phyloP scores from a whole-genome alignment of 371 early-diverging fungal species.

The Mucor ambiguus region DNA sequence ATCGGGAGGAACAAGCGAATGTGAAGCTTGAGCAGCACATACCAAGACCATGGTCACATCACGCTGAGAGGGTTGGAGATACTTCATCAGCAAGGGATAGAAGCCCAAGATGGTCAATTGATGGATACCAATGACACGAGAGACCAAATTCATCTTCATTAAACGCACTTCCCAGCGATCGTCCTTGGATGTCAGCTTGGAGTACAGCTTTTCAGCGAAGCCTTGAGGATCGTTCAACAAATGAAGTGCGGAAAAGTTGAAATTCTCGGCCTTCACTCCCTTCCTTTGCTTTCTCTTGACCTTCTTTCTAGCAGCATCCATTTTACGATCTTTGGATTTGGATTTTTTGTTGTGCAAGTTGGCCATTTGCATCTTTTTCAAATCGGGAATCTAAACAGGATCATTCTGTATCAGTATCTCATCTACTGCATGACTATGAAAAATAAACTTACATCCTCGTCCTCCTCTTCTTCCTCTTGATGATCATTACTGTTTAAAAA shows the following conservation, averaged over 20 bases:
- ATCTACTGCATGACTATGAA: neutral
- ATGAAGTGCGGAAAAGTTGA: slow-evolving; percentile 93
- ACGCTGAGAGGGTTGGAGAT: slow-evolving; percentile 91
- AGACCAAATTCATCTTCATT: slow-evolving; percentile 89
- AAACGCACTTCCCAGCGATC: slow-evolving; percentile 88
- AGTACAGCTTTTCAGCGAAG: slow-evolving; percentile 91
- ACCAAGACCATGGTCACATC: slow-evolving; percentile 94
- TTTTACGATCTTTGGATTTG: slow-evolving; percentile 68
- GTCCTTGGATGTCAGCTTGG: slow-evolving; percentile 66
- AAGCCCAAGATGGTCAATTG: slow-evolving; percentile 86
- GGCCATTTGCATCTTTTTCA: slow-evolving; percentile 76
- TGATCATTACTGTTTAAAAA: slow-evolving; percentile 82
- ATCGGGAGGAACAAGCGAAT: slow-evolving; percentile 94
- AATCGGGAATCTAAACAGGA: slow-evolving; percentile 55
- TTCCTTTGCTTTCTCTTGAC: slow-evolving; percentile 61
- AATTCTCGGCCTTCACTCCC: slow-evolving; percentile 71
- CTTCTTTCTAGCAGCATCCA: slow-evolving; percentile 77
- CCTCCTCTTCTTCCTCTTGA: slow-evolving; percentile 72
- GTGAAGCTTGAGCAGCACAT: slow-evolving; percentile 87
- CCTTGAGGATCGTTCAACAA: slow-evolving; percentile 95
- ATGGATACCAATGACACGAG: slow-evolving; percentile 93
- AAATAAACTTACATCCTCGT: slow-evolving; percentile 57
- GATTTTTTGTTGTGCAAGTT: slow-evolving; percentile 83
- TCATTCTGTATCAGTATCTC: neutral
- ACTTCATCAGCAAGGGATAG: slow-evolving; percentile 88